Conservation (phyloP, 768 basidiomycete species). For the Nidula microcarpa region DNA sequence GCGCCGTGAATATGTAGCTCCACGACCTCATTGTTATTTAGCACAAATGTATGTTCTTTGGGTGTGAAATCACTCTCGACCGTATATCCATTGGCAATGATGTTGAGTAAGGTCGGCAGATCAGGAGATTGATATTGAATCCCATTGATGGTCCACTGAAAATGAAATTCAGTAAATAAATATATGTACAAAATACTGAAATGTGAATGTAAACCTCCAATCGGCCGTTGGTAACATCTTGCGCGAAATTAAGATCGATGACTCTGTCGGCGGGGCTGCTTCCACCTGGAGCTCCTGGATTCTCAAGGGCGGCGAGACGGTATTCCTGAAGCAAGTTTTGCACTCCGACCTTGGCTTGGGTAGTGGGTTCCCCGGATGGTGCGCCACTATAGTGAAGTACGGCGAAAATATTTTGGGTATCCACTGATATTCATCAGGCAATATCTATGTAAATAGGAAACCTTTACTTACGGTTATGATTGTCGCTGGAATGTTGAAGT, state of each 20-base stretch:
- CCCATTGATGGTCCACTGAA: constrained; percentile 25
- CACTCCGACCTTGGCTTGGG: constrained; percentile 18
- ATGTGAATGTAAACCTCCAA: background rate
- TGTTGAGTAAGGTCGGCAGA: constrained; percentile 16
- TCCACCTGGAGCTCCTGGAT: constrained; percentile 9
- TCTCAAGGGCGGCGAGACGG: constrained; percentile 5
- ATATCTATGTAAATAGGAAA: background rate
- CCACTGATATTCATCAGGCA: constrained; percentile 8
- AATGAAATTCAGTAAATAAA: constrained; percentile 1
- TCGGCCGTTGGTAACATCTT: background rate
- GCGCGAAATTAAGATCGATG: constrained; percentile 3
- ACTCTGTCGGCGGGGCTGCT: constrained; percentile 11
- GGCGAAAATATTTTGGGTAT: constrained; percentile 17
- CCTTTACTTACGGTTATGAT: constrained; percentile 7
- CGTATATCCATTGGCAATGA: constrained; percentile 15
- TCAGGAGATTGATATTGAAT: constrained; percentile 20
- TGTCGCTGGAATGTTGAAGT: constrained; percentile 8
- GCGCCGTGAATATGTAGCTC: constrained; percentile 20
- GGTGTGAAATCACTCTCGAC: constrained; percentile 15
- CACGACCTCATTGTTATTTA: constrained; percentile 18
- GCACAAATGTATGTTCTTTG: constrained; percentile 19
- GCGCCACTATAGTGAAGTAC: constrained; percentile 38
- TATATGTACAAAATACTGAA: background rate
- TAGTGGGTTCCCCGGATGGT: constrained; percentile 23
- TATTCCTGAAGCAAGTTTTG: constrained; percentile 10